Conservation (phyloP, 1,139 yeast species). For the Suhomyces terraborum region DNA sequence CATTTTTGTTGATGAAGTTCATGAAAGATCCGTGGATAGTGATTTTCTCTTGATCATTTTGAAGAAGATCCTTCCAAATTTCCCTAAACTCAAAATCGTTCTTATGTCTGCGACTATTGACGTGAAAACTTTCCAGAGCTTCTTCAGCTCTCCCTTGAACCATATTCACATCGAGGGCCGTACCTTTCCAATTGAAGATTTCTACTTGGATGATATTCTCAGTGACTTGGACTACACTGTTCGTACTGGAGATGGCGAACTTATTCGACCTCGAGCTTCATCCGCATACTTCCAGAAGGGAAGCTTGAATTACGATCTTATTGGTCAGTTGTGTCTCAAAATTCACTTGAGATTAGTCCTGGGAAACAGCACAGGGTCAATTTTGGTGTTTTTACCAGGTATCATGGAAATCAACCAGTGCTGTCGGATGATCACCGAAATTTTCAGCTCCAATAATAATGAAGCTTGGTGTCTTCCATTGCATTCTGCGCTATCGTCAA, state of each 20-base stretch:
- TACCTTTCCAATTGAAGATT: conserved; percentile 85
- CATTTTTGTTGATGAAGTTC: conserved; percentile 91
- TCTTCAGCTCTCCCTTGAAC: conserved; percentile 52
- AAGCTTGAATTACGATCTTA: conserved; percentile 70
- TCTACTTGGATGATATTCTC: conserved; percentile 67
- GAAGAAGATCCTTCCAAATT: conserved; percentile 53
- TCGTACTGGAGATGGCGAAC: conserved; percentile 43
- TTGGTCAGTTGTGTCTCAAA: conserved; percentile 58
- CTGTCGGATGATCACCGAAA: conserved; percentile 27
- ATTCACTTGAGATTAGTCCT: conserved; percentile 42
- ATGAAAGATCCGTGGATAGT: conserved; percentile 89
- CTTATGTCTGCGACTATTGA: conserved; percentile 96
- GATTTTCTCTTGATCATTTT: conserved; percentile 81
- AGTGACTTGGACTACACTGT: conserved; percentile 56
- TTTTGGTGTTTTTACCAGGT: conserved; percentile 87
- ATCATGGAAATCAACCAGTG: conserved; percentile 76
- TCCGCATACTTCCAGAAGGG: conserved; percentile 65
- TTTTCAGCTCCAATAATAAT: conserved; percentile 19
- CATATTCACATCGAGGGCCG: conserved; percentile 87
- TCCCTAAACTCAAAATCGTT: conserved; percentile 63
- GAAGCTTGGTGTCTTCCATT: conserved; percentile 63
- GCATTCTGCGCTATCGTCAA: conserved; percentile 82
- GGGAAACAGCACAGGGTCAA: conserved; percentile 62
- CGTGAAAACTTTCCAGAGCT: conserved; percentile 62
- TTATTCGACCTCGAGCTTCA: conserved; percentile 58